These are phyloP conservation scores for Sporothrix dimorphospora DNA, from an alignment of 2,329 filamentous ascomycete genomes.

Conservation along the genomic window DNA sequence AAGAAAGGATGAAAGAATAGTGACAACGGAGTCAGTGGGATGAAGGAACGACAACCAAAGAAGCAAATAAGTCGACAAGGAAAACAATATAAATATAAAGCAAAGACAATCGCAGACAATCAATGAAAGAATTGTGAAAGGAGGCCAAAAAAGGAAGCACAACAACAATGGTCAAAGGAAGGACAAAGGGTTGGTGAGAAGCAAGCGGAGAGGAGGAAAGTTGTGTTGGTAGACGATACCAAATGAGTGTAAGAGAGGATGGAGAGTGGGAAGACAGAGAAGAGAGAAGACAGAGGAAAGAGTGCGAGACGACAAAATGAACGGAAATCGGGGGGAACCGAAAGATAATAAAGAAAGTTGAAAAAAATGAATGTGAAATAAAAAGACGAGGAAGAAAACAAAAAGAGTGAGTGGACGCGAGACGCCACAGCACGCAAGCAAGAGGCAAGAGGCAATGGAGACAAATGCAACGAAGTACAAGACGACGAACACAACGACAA, in stretches of 20 bases:
- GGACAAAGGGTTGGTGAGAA: conserved; percentile 16
- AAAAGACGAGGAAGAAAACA: neutral
- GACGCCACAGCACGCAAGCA: conserved; percentile 23
- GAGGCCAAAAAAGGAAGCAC: neutral
- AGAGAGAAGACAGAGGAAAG: neutral
- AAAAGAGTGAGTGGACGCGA: neutral
- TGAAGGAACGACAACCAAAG: neutral
- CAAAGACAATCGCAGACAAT: conserved; percentile 6
- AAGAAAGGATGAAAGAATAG: neutral
- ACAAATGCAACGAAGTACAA: conserved; percentile 4
- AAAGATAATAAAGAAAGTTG: conserved; percentile 29
- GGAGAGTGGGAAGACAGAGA: conserved; percentile 6
- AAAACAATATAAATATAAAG: neutral
- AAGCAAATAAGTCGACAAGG: neutral
- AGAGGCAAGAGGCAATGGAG: neutral
- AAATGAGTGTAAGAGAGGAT: conserved; percentile 1
- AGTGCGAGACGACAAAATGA: neutral
- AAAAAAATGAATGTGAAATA: conserved; percentile 16
- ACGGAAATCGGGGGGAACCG: neutral
- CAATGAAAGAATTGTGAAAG: neutral
- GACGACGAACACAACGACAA: neutral
- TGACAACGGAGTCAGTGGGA: neutral
- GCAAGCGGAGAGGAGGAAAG: neutral
- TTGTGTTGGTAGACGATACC: neutral
- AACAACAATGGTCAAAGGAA: conserved; percentile 26